Conservation (phyloP, 805 yeast species). For the Scheffersomyces coipomensis region DNA sequence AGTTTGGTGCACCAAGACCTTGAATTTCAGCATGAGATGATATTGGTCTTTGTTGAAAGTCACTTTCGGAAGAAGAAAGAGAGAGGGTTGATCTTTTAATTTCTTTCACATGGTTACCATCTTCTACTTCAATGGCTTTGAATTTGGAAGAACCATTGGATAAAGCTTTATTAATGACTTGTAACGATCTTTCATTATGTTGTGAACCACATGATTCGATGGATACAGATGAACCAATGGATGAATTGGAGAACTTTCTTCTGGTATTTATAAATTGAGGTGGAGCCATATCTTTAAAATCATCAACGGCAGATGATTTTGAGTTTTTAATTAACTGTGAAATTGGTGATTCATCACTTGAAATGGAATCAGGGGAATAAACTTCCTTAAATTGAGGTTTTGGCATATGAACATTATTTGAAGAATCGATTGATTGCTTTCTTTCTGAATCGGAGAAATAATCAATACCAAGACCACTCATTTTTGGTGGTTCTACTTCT, state of each 20-base stretch:
- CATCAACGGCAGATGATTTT: not conserved
- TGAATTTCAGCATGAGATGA: conserved; percentile 19
- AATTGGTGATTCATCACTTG: conserved; percentile 8
- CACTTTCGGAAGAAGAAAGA: not conserved
- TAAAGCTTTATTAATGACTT: conserved; percentile 10
- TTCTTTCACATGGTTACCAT: conserved; percentile 7
- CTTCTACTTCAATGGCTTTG: not conserved
- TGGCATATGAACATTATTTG: conserved; percentile 3
- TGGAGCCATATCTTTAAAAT: not conserved
- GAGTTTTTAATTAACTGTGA: conserved; percentile 8
- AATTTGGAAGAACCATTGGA: conserved; percentile 5
- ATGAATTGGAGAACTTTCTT: conserved; percentile 11
- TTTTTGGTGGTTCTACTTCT: conserved; percentile 10
- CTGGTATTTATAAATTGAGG: not conserved
- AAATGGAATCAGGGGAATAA: not conserved
- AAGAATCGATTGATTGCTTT: not conserved
- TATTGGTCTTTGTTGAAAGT: conserved; percentile 14
- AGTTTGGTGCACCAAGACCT: too few relatives aligned
- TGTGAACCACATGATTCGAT: conserved; percentile 6
- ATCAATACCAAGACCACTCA: conserved; percentile 36
- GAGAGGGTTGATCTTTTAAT: conserved; percentile 7
- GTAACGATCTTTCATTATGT: conserved; percentile 11
- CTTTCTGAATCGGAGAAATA: conserved; percentile 12
- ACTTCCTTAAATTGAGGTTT: not conserved
- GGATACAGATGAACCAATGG: conserved; percentile 10